Evolutionary conservation across 2,329 filamentous ascomycete genomes (phyloP), one percentile per base, ranked within the genome.

Genomic region (Berkeleyomyces basicola): DNA sequence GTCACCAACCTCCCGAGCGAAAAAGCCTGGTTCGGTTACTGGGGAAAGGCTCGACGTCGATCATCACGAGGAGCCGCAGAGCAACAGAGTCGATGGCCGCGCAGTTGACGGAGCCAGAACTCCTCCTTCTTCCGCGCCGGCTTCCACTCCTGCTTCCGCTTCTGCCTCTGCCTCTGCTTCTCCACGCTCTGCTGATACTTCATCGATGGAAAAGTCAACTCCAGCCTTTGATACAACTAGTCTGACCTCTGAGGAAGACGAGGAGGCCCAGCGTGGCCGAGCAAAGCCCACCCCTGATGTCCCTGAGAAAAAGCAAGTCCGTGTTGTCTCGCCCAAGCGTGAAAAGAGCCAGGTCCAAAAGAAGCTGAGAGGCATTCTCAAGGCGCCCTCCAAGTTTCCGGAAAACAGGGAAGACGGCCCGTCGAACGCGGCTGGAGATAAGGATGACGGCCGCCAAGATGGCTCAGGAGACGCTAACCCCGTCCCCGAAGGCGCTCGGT

Each of bases 401-500:
- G 91, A 96, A 70, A 87, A 96, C 66, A 82, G 46, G 2, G 37
- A 9, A 31, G 36, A 9, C n/a, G 58, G 23, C 7, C 36, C 42
- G n/a, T 37, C 83, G 0, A 86, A 90, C 67, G 86, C 89, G 0
- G 79, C 95, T 43, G 82, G 91, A 23, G 92, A 96, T 72, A 92
- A 91, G 14, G 92, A 96, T 5, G 90, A 91, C 1, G 91, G 91
- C n/a, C 82, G 95, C 70, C 96, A 95, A 74, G 90, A 95, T 70
- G 85, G 88, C 58, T 3, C 36, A 3, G 49, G 36, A 37, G 14
- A 3, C 23, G 23, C 23, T 11, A 83, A 81, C 69, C 86, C 88
- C 46, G 88, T 90, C 40, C 87, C 87, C 0, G 74, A 84, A 0
- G 88, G 87, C 63, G 91, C 91, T 42, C 82, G 90, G 62, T 96